Evolutionary conservation across 2,329 filamentous ascomycete genomes (phyloP).

Genomic region (Fusarium zealandicum): DNA sequence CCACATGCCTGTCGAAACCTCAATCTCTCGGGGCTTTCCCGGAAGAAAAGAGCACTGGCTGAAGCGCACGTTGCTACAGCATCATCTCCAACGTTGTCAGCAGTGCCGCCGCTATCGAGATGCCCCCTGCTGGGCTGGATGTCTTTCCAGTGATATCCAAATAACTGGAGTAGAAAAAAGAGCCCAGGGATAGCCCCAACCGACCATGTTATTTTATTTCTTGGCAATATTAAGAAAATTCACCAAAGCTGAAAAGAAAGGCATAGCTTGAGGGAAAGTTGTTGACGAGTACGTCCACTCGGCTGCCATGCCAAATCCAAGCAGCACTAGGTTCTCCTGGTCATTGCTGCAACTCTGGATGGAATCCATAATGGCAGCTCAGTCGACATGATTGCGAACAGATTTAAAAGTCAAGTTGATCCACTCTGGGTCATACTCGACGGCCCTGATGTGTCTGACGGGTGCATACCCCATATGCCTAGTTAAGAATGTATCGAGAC

Average conservation of each 20-base stretch:
- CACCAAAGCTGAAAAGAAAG: constrained; percentile 22
- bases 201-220: constrained; percentile 7
- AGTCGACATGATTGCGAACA: no score
- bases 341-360: not conserved
- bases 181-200: constrained; percentile 1
- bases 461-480: no score
- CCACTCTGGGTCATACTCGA: no score
- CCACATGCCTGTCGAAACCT: constrained; percentile 15
- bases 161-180: not conserved
- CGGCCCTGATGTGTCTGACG: no score
- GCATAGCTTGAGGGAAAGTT: constrained; percentile 7
- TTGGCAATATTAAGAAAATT: constrained; percentile 22
- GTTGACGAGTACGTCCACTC: constrained; percentile 22
- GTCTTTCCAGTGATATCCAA: constrained; percentile 14
- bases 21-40: constrained; percentile 7
- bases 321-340: not conserved
- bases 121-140: not conserved
- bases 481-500: no score
- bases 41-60: not conserved
- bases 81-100: constrained; percentile 29
- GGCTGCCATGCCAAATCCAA: constrained; percentile 20
- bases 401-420: no score
- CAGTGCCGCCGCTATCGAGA: not conserved
- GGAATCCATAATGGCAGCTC: constrained; percentile 6
- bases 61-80: constrained; percentile 20